Evolutionary conservation across 1,284 basidiomycete species (phyloP), one percentile per base, ranked within the genome.

Genomic region (Lignosus rhinocerotis): DNA sequence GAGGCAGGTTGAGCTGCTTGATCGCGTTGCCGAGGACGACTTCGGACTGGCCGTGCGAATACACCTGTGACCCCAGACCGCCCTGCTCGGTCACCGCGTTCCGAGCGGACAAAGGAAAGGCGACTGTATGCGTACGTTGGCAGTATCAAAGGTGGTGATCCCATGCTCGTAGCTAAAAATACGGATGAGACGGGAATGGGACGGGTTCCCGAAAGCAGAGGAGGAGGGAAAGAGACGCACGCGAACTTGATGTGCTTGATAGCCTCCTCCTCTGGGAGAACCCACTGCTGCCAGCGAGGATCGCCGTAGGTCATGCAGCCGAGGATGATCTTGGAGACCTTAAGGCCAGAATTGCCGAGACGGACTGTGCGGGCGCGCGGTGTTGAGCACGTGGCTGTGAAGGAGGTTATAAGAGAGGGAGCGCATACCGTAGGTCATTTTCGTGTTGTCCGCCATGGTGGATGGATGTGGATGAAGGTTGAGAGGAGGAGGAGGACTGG

Each of bases 11-110:
- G 62, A 79, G 75, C 64, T 81, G 67, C 65, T 81, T 82, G 67
- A 87, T 79, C 2, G 84, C 85, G 57, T 84, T 81, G 14, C 85
- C 84, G 43, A 87, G 76, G 58, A 84, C 77, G 36, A 77, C 67
- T 68, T 87, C 84, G 6, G 77, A 80, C 31, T 76, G 69, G 11
- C 83, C 83, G 51, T 78, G 74, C 42, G 77, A 73, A 67, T 70
- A 70, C 1, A 56, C 63, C 67, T 66, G 39, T 5, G 66, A 70
- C n/a, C n/a, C n/a, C 42, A 14, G 0, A 45, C 30, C 2, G 17
- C 5, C 21, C n/a, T n/a, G n/a, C n/a, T 31, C 14, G 44, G 25
- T 44, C 5, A 1, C 31, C 32, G 19, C 16, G 46, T 30, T 31
- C 2, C 11, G 21, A 31, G 14, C 14, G 2, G 9, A 58, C 65